phyloP scores from a whole-genome alignment of 2,329 filamentous ascomycete species.

The Penicillium sp. region DNA sequence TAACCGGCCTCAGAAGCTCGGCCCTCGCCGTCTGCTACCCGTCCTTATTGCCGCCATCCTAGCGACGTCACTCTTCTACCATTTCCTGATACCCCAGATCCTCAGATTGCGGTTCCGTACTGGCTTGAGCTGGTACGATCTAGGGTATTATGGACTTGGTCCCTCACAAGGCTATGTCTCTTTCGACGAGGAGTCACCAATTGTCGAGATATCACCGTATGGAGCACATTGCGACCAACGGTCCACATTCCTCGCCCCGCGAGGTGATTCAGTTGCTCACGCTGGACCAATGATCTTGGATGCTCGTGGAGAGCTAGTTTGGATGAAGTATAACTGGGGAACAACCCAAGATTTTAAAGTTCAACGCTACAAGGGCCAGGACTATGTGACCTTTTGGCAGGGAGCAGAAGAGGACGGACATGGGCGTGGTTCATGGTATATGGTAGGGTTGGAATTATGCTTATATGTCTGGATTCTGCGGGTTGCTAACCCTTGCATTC shows the following conservation, averaged over 20 bases:
- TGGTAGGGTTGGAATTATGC: slow-evolving; percentile 22
- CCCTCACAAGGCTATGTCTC: slow-evolving; percentile 29
- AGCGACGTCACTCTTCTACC: slow-evolving; percentile 12
- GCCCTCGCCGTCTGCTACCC: slow-evolving; percentile 6
- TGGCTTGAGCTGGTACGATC: slow-evolving; percentile 28
- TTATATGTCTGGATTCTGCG: background rate
- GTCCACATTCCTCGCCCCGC: slow-evolving; percentile 33
- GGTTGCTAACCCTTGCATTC: slow-evolving; percentile 8
- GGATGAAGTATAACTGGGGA: slow-evolving; percentile 33
- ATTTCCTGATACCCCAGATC: slow-evolving; percentile 19
- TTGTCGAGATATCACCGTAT: slow-evolving; percentile 26
- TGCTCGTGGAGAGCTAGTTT: slow-evolving; percentile 28
- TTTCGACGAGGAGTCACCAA: slow-evolving; percentile 30
- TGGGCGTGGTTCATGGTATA: slow-evolving; percentile 35
- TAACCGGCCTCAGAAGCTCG: background rate
- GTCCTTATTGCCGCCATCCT: slow-evolving; percentile 3
- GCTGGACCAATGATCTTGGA: slow-evolving; percentile 44
- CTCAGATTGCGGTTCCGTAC: slow-evolving; percentile 17
- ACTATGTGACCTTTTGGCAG: slow-evolving; percentile 50
- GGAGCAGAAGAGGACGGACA: slow-evolving; percentile 49
- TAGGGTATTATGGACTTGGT: slow-evolving; percentile 32
- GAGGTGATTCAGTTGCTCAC: slow-evolving; percentile 32
- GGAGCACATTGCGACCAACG: slow-evolving; percentile 28
- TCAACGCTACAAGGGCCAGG: slow-evolving; percentile 45
- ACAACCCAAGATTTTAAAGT: slow-evolving; percentile 49